Evolutionary conservation across 306 rosid genomes (phyloP), one percentile per base, ranked within the genome.

Genomic region (Pterocarpus macrocarpus): DNA sequence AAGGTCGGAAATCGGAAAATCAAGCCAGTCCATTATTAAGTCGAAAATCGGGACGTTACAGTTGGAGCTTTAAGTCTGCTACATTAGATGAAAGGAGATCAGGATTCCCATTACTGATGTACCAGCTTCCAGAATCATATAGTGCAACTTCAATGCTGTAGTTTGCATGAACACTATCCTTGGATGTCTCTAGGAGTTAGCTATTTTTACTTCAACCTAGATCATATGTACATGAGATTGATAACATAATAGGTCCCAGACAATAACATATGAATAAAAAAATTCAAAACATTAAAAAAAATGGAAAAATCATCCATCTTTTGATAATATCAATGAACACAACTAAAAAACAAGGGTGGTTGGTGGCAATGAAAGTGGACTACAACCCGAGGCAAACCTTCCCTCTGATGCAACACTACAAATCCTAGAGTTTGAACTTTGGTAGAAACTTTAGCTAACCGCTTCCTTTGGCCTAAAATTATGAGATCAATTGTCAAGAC

Each of bases 131-230:
- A 66, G 87, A 86, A 81, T 95, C 97, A 71, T 71, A 95, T 16
- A 95, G 78, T 59, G 84, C 83, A 72, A 92, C 97, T 85, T 95
- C 99, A 69, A 91, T 83, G 17, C 78, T 86, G 78, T 79, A 91
- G 88, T 86, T 83, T 38, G 84, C 33, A 79, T 87, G 94, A 87
- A 91, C 57, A 66, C 36, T 86, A 41, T 88, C 93, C 81, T 90
- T 90, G 12, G 88, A 85, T 62, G 88, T 83, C 58, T 88, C 97
- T 62, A 17, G 61, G 49, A 89, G 82, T 88, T 90, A 80, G 93
- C 99, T 83, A 93, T 86, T 83, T 83, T 93, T 41, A 91, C 97
- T 81, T 95, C 97, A 81, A 95, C 97, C 99, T 95, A 90, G 73
- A 69, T 8, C 73, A 78, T 36, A 65, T 22, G 50, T 53, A 45